Evolutionary conservation across 805 yeast species (phyloP).

Genomic region (Wilhelminamyces savonicus): DNA sequence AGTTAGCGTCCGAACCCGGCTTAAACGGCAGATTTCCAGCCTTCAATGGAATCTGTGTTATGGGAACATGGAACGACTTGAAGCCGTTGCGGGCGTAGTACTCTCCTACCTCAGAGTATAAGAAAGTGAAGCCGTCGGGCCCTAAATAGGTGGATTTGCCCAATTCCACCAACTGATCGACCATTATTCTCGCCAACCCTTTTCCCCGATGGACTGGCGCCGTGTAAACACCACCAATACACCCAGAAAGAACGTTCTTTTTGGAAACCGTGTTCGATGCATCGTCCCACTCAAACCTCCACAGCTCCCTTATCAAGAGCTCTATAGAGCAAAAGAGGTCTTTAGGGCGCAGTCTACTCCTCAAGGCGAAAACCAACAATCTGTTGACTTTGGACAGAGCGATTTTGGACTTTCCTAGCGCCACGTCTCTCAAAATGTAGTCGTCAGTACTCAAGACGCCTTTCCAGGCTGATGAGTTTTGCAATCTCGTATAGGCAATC

Average conservation of each 20-base stretch:
- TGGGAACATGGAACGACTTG: slow-evolving; percentile 29
- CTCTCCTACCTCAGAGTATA: slow-evolving; percentile 40
- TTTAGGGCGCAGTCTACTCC: slow-evolving; percentile 11
- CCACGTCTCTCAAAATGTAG: slow-evolving; percentile 28
- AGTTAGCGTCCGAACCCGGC: slow-evolving; percentile 5
- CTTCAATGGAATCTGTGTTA: slow-evolving; percentile 18
- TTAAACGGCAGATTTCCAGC: background rate
- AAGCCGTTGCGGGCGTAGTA: slow-evolving; percentile 34
- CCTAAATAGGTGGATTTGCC: slow-evolving; percentile 18
- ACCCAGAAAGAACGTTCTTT: slow-evolving; percentile 21
- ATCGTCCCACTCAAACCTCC: slow-evolving; percentile 13
- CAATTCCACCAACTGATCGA: slow-evolving; percentile 26
- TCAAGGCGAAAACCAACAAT: slow-evolving; percentile 20
- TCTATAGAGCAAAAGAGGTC: slow-evolving; percentile 28
- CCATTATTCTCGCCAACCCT: slow-evolving; percentile 34
- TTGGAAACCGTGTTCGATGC: slow-evolving; percentile 9
- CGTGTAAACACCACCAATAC: slow-evolving; percentile 38
- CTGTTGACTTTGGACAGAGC: slow-evolving; percentile 10
- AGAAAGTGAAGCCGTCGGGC: slow-evolving; percentile 26
- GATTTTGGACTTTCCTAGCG: slow-evolving; percentile 19
- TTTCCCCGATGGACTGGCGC: slow-evolving; percentile 29
- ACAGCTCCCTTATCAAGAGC: slow-evolving; percentile 23
- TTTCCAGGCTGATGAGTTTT: slow-evolving; percentile 31
- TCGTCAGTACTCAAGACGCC: slow-evolving; percentile 26
- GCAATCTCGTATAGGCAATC: slow-evolving; percentile 26